Evolutionary conservation across 352 stramenopile genomes (phyloP).

Genomic region (Globisporangium irregulare): DNA sequence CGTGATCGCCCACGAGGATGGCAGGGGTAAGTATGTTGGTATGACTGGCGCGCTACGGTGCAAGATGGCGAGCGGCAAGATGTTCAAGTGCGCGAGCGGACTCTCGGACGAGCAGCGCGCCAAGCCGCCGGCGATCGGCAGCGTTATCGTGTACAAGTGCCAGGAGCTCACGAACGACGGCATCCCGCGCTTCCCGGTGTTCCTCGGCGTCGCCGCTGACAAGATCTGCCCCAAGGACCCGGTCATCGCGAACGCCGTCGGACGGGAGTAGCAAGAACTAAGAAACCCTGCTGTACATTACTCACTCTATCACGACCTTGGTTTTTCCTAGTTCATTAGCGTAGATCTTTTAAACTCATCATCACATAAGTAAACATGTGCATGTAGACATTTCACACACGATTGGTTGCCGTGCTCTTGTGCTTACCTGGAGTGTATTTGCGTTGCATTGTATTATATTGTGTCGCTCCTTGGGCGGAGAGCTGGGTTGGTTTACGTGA

Average conservation of each 20-base stretch:
- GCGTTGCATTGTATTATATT: too few species aligned
- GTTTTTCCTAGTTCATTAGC: too few species aligned
- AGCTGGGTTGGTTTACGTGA: neutral
- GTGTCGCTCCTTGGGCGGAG: too few species aligned
- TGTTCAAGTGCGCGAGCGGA: conserved; percentile 69
- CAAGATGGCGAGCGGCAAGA: conserved; percentile 61
- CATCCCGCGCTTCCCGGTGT: conserved; percentile 73
- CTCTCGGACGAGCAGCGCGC: conserved; percentile 56
- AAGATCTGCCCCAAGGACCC: conserved; percentile 49
- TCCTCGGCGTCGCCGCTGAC: conserved; percentile 54
- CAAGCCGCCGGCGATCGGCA: conserved; percentile 42
- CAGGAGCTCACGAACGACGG: conserved; percentile 70
- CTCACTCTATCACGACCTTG: too few species aligned
- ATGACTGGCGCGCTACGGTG: conserved; percentile 57
- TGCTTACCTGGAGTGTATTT: too few species aligned
- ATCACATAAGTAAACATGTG: too few species aligned
- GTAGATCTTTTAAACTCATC: too few species aligned
- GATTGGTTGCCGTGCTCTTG: too few species aligned
- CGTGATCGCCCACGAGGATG: conserved; percentile 61
- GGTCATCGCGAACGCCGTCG: conserved; percentile 37
- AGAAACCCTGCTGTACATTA: too few species aligned
- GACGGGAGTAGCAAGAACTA: conserved; percentile 6
- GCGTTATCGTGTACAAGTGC: conserved; percentile 81
- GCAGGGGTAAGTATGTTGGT: conserved; percentile 65
- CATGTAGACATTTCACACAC: too few species aligned